phyloP scores from a whole-genome alignment of 2,329 filamentous ascomycete genomes.

The Tolypocladium amazonense region DNA sequence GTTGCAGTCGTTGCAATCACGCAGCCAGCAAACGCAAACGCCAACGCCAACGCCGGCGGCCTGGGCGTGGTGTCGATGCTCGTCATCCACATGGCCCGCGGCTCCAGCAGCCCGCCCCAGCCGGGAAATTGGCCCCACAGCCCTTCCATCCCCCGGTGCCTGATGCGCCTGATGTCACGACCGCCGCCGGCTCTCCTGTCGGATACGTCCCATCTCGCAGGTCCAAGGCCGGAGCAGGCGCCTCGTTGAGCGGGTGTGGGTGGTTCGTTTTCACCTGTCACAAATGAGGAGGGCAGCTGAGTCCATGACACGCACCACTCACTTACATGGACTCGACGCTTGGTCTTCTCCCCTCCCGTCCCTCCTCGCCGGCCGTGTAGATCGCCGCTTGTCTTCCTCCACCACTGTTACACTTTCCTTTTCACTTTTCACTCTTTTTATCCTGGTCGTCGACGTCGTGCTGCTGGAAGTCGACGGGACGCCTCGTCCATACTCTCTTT shows the following conservation, averaged over 20 bases:
- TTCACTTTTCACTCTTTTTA: background rate
- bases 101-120: constrained; percentile 6
- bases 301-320: background rate
- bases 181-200: background rate
- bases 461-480: background rate
- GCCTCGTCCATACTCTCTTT: background rate
- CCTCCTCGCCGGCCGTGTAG: background rate
- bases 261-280: background rate
- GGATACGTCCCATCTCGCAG: background rate
- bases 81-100: constrained; percentile 6
- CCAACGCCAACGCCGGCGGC: background rate
- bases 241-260: background rate
- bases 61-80: background rate
- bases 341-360: background rate
- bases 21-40: background rate
- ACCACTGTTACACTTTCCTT: background rate
- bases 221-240: background rate
- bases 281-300: background rate
- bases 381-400: background rate
- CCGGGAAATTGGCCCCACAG: constrained; percentile 12
- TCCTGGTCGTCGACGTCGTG: background rate
- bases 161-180: background rate
- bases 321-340: background rate
- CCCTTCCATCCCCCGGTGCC: background rate
- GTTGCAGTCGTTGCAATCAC: too few relatives aligned